Conservation (phyloP, 345 rosid genomes). For the Garcia nutans region DNA sequence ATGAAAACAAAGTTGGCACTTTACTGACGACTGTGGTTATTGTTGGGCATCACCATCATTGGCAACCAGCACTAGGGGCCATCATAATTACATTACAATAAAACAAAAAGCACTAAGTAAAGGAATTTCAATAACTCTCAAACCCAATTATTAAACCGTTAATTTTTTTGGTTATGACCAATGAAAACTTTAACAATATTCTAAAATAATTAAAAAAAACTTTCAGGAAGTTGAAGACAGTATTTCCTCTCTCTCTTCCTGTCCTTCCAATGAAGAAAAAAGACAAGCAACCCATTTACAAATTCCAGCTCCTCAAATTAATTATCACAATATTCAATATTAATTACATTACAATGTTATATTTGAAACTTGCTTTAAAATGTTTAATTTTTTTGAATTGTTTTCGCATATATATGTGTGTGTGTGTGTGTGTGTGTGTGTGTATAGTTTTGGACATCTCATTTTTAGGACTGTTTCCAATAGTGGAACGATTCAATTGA, state of each 20-base stretch:
- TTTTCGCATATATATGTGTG: not conserved
- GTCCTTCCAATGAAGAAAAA: too few relatives aligned
- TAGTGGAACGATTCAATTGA: not conserved
- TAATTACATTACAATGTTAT: not conserved
- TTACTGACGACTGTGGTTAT: not conserved
- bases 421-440: too few relatives aligned
- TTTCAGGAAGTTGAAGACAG: too few relatives aligned
- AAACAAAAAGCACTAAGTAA: too few relatives aligned
- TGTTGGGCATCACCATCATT: not conserved
- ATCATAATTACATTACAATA: too few relatives aligned
- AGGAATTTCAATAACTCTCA: too few relatives aligned
- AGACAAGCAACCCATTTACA: too few relatives aligned
- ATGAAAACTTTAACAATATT: too few relatives aligned
- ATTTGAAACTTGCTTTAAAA: not conserved
- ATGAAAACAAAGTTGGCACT: not conserved
- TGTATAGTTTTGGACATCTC: not conserved
- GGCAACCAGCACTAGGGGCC: not conserved
- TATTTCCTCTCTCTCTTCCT: too few relatives aligned
- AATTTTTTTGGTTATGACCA: too few relatives aligned
- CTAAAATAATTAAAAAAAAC: too few relatives aligned
- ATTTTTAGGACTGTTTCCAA: not conserved
- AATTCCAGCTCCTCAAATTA: not conserved
- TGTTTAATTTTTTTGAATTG: not conserved
- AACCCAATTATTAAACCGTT: too few relatives aligned
- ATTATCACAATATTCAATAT: not conserved